Evolutionary conservation across 257 asterid genomes (phyloP).

Genomic region (Solanum rostratum): DNA sequence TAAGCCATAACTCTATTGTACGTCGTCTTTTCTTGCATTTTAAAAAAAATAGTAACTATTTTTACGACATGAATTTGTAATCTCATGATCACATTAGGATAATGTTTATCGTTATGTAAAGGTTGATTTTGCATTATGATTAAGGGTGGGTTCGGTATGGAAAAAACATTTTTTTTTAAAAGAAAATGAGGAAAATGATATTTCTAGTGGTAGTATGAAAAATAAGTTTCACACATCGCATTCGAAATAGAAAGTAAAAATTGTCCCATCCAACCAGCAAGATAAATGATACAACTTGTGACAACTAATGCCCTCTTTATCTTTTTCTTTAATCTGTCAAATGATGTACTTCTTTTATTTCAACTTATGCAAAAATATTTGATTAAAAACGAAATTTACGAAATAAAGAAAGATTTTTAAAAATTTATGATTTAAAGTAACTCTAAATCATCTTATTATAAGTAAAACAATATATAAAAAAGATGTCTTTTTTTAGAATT

Average conservation of each 20-base stretch:
- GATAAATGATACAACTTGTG: background rate
- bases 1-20: background rate
- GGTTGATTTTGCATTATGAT: background rate
- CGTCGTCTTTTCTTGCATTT: background rate
- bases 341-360: background rate
- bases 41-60: too few relatives aligned
- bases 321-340: background rate
- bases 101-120: too few relatives aligned
- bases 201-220: background rate
- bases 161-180: too few relatives aligned
- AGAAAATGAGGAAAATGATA: too few relatives aligned
- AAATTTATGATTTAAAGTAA: background rate
- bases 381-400: background rate
- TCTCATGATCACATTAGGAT: background rate
- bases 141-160: background rate
- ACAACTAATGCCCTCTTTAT: background rate
- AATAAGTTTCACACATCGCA: too few relatives aligned
- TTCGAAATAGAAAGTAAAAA: background rate
- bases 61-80: too few relatives aligned
- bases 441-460: too few relatives aligned
- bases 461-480: too few relatives aligned
- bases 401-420: background rate
- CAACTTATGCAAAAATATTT: background rate
- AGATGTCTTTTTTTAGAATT: too few relatives aligned
- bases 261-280: background rate